Evolutionary conservation across 257 asterid genomes (phyloP).

Genomic region (Scutellaria barbata): DNA sequence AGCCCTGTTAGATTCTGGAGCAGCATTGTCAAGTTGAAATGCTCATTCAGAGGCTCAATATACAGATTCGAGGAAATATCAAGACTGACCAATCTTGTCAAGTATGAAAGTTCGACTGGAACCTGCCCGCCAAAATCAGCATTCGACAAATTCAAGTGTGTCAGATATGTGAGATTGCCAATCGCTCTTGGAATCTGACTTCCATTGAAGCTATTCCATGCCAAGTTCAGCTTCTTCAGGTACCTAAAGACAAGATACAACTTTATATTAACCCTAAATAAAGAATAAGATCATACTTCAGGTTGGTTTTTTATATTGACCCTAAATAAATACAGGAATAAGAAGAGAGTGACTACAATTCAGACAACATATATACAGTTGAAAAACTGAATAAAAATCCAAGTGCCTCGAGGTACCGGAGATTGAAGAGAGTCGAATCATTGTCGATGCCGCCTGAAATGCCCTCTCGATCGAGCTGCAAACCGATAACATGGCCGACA

Average conservation of each 20-base stretch:
- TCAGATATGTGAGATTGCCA: conserved; percentile 44
- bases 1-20: conserved; percentile 47
- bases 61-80: conserved; percentile 44
- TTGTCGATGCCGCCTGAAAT: conserved; percentile 47
- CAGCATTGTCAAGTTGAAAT: conserved; percentile 50
- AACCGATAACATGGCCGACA: conserved; percentile 49
- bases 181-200: conserved; percentile 47
- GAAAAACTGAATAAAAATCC: too few relatives aligned
- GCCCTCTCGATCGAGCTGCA: conserved; percentile 47
- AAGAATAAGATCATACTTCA: too few relatives aligned
- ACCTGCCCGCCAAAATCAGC: conserved; percentile 59
- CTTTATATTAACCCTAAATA: too few relatives aligned
- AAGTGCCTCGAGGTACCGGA: too few relatives aligned
- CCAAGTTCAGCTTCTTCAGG: conserved; percentile 53
- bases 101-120: conserved; percentile 42
- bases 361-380: too few relatives aligned
- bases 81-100: conserved; percentile 45
- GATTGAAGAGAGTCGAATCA: conserved; percentile 46
- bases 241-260: conserved; percentile 26
- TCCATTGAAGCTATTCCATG: conserved; percentile 44
- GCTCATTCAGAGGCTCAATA: conserved; percentile 34
- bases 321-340: too few relatives aligned
- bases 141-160: conserved; percentile 52
- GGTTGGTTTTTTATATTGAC: too few relatives aligned
- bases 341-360: too few relatives aligned